phyloP scores from a whole-genome alignment of 2,329 filamentous ascomycete species.

The Hypocrella siamensis region DNA sequence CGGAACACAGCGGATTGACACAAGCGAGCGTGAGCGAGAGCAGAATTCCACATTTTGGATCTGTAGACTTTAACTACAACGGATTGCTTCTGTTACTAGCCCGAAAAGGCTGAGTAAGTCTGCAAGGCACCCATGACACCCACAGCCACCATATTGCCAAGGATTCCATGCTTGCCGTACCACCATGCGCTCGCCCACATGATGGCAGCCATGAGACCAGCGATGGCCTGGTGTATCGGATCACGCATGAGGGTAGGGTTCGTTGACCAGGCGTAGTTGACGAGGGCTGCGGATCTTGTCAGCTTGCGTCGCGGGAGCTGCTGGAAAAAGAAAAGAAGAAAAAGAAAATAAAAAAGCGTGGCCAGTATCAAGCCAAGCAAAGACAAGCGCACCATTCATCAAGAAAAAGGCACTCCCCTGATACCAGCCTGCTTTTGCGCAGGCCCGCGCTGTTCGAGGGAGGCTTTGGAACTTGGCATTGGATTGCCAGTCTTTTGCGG shows the following conservation, averaged over 20 bases:
- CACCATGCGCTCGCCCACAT: constrained; percentile 5
- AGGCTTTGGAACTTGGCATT: constrained; percentile 5
- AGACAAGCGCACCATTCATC: constrained; percentile 4
- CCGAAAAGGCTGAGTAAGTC: constrained; percentile 5
- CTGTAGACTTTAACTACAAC: no score
- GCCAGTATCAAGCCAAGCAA: neutral
- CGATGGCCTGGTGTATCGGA: constrained; percentile 5
- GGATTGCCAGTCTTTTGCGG: constrained; percentile 6
- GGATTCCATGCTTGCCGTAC: constrained; percentile 5
- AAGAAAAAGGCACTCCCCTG: constrained; percentile 6
- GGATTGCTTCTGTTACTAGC: no score
- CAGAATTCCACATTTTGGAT: no score
- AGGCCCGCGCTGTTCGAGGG: constrained; percentile 2
- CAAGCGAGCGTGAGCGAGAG: no score
- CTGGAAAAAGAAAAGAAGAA: neutral
- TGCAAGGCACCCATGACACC: constrained; percentile 5
- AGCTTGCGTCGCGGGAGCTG: neutral
- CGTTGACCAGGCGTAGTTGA: constrained; percentile 7
- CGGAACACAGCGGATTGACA: no score
- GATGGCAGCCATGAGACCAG: constrained; percentile 5
- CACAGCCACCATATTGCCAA: constrained; percentile 3
- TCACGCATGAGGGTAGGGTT: constrained; percentile 5
- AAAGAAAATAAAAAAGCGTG: neutral
- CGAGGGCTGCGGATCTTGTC: constrained; percentile 3
- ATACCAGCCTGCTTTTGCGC: constrained; percentile 6